Conservation (phyloP, 148 eudicot species). For the Fallopia convolvulus region DNA sequence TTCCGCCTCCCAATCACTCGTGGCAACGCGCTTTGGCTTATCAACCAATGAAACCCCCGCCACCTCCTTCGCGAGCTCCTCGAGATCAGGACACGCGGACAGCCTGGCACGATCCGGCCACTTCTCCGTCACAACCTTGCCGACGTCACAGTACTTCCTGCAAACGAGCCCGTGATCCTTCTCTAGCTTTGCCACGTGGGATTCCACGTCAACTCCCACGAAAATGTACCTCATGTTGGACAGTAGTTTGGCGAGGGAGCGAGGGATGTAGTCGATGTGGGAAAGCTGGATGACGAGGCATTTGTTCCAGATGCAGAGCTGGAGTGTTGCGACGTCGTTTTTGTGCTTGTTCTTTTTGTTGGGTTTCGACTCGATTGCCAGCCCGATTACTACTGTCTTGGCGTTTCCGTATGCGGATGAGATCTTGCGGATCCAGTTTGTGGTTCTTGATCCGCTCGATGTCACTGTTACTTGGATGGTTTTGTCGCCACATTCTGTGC, state of each 20-base stretch:
- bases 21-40: constrained; percentile 47
- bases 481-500: background rate
- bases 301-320: constrained; percentile 43
- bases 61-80: constrained; percentile 40
- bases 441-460: background rate
- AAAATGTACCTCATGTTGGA: constrained; percentile 34
- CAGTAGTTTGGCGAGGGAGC: constrained; percentile 31
- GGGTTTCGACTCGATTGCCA: constrained; percentile 60
- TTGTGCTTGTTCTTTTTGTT: constrained; percentile 21
- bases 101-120: constrained; percentile 14
- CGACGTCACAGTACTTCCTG: constrained; percentile 21
- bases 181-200: constrained; percentile 37
- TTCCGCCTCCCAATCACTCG: constrained; percentile 65
- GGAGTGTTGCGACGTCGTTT: constrained; percentile 61
- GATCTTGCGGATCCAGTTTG: constrained; percentile 5
- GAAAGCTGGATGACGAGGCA: constrained; percentile 58
- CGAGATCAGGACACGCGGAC: constrained; percentile 39
- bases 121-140: constrained; percentile 21
- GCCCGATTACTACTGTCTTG: constrained; percentile 27
- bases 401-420: background rate
- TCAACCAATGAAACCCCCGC: constrained; percentile 26
- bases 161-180: constrained; percentile 46
- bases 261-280: constrained; percentile 47
- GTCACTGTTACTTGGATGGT: background rate
- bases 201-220: constrained; percentile 52